Evolutionary conservation across 78 protist genomes (phyloP), one percentile per base, ranked within the genome.

Genomic region (Dictyostelium intermedium): DNA sequence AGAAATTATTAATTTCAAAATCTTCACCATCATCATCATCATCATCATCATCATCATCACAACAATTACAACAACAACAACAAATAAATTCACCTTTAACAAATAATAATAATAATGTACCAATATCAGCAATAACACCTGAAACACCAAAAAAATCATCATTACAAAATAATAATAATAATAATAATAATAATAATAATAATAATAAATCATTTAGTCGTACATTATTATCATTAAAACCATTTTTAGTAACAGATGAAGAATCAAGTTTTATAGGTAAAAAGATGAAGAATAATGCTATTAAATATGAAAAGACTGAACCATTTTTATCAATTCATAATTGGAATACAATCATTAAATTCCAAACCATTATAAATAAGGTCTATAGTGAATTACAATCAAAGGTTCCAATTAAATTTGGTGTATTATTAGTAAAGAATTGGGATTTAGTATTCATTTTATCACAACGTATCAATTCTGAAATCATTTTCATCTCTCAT

Each of bases 191-290:
- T 11, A 74, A 34, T 35, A 32, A 41, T 13, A 35, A 20, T 34
- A 61, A 11, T 25, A 11, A 2, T 10, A 34, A 8, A 77, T 35
- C 82, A 43, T 43, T 43, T n/a, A 77, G 39, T 77, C 82, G 60
- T 41, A 35, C 82, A 13, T 35, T 82, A 30, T 82, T 20, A 60
- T 82, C 86, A 34, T 60, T 82, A 23, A 82, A 56, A 35, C 86
- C 86, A 50, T 82, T 82, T 60, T 27, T 16, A 47, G 5, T 82
- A 9, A 82, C 37, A 23, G 60, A 39, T 4, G 30, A 80, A 16
- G 61, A 20, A 14, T 86, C 92, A 34, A 30, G 39, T 25, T 35
- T 39, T 18, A 87, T 87, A 43, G 93, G 83, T 18, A 76, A 66
- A 18, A 74, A 83, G 25, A 66, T 83, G 27, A 30, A 23, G 13